These are phyloP conservation scores for Solanum hybrid DNA, from an alignment of 305 asterid species.

Conservation along the genomic window DNA sequence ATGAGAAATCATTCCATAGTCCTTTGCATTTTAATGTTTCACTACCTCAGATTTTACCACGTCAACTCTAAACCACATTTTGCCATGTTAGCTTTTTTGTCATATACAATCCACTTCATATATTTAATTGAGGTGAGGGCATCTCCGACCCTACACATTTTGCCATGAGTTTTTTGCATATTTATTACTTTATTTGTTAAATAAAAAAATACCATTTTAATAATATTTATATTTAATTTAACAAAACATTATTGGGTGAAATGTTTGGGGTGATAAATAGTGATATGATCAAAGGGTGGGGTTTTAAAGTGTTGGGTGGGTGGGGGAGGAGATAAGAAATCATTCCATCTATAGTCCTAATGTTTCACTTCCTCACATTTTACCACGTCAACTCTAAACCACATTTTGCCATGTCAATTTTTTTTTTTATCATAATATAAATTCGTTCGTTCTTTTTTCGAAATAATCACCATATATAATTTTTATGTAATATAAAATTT, in stretches of 20 bases:
- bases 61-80: neutral
- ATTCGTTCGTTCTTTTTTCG: neutral
- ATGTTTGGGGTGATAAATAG: neutral
- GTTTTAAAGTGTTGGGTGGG: neutral
- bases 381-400: neutral
- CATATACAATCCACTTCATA: no score
- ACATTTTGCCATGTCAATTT: neutral
- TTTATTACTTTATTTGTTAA: neutral
- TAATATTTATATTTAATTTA: no score
- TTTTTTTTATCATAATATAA: neutral
- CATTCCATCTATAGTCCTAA: neutral
- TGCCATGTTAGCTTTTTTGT: neutral
- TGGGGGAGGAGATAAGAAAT: neutral
- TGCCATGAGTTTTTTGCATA: neutral
- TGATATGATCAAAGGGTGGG: neutral
- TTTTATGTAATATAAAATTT: no score
- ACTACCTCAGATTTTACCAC: neutral
- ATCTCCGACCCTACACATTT: no score
- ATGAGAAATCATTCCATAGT: neutral
- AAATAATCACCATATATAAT: neutral
- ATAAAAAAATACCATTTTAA: no score
- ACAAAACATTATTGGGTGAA: neutral
- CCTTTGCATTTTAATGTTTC: neutral
- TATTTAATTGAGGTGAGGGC: no score
- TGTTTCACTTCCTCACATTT: no score